phyloP scores from a whole-genome alignment of 306 rosid genomes.

The Lathyrus tuberosus region DNA sequence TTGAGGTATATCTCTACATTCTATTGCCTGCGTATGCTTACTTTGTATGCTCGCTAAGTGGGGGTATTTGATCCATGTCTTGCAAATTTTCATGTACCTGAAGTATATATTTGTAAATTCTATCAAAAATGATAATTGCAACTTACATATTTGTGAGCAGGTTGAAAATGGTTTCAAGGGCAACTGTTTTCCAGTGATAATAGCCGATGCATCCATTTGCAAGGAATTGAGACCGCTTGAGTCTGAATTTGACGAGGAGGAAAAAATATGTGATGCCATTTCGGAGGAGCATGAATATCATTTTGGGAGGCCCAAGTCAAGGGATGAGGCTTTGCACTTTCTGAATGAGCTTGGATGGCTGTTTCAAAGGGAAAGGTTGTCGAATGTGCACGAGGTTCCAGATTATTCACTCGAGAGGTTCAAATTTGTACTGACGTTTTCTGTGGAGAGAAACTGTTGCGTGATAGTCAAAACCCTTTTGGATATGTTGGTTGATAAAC shows the following conservation, averaged over 20 bases:
- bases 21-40: background rate
- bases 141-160: constrained; percentile 49
- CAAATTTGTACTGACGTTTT: constrained; percentile 73
- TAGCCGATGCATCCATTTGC: constrained; percentile 81
- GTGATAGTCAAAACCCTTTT: constrained; percentile 68
- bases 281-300: constrained; percentile 55
- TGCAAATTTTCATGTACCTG: background rate
- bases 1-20: constrained; percentile 62
- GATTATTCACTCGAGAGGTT: constrained; percentile 65
- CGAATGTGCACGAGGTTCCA: constrained; percentile 50
- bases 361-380: constrained; percentile 66
- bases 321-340: constrained; percentile 76
- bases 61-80: background rate
- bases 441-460: constrained; percentile 77
- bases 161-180: constrained; percentile 93
- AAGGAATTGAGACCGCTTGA: constrained; percentile 72
- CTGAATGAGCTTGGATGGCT: constrained; percentile 95
- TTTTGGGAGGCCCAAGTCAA: constrained; percentile 59
- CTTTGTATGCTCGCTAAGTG: background rate
- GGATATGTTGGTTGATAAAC: constrained; percentile 63
- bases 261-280: constrained; percentile 48
- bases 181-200: constrained; percentile 76
- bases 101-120: background rate
- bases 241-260: constrained; percentile 61
- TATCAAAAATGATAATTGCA: background rate